A percentile compares a stretch with the other conserved stretches of the same genome.
Conservation (phyloP, 176 grass and related monocot genomes). For the Canna indica region DNA sequence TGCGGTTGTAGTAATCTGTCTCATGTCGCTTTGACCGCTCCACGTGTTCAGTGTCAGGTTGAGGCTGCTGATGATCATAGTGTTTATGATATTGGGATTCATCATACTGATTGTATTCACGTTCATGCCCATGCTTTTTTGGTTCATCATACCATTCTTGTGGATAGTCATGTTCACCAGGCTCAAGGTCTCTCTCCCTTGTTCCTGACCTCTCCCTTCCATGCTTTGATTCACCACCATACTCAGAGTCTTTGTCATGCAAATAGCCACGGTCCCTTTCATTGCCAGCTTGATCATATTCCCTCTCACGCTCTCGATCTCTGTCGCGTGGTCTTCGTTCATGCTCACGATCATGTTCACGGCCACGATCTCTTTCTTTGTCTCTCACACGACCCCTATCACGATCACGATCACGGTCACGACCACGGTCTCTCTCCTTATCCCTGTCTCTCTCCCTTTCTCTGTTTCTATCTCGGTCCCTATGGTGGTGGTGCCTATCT, state of each 20-base stretch:
- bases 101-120: conserved; percentile 41
- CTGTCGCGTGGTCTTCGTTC: conserved; percentile 53
- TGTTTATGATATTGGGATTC: conserved; percentile 28
- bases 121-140: conserved; percentile 33
- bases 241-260: conserved; percentile 36
- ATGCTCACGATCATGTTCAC: conserved; percentile 36
- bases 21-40: conserved; percentile 37
- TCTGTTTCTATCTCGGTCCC: conserved; percentile 39
- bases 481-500: conserved; percentile 49
- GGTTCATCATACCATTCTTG: conserved; percentile 12
- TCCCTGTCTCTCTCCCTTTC: conserved; percentile 42
- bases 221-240: conserved; percentile 34
- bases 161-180: neutral
- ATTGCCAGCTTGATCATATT: conserved; percentile 20
- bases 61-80: conserved; percentile 31
- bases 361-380: conserved; percentile 52
- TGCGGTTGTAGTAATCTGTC: conserved; percentile 22
- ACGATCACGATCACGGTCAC: conserved; percentile 32
- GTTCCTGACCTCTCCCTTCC: conserved; percentile 31
- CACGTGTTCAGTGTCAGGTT: conserved; percentile 29
- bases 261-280: conserved; percentile 32
- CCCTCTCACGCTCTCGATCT: conserved; percentile 41
- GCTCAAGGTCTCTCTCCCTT: conserved; percentile 10
- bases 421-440: conserved; percentile 36
- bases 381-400: conserved; percentile 31